A percentile compares a stretch with the other conserved stretches of the same genome.
Conservation (phyloP, 78 protist species). For the Cyanophora paradoxa region DNA sequence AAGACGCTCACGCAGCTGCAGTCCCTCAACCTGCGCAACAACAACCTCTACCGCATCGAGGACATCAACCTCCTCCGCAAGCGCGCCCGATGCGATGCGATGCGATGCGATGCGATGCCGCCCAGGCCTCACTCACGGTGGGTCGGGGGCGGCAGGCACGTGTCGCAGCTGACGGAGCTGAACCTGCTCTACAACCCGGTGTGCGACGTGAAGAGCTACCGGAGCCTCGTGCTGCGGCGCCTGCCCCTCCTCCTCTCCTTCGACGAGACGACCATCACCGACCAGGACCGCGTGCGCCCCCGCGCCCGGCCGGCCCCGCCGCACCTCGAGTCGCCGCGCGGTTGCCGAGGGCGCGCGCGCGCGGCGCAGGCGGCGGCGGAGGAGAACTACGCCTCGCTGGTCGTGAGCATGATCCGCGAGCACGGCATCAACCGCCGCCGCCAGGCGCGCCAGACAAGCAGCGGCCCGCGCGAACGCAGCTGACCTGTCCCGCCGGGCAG, state of each 20-base stretch:
- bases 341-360: not conserved
- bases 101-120: too few relatives aligned
- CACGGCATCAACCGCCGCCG: not conserved
- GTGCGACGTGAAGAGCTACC: conserved; percentile 33
- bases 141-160: not conserved
- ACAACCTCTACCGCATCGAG: conserved; percentile 35
- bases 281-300: not conserved
- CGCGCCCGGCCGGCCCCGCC: not conserved
- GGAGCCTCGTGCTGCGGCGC: conserved; percentile 13
- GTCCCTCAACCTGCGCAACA: conserved; percentile 14
- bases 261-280: conserved; percentile 10
- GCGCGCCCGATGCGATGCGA: too few relatives aligned
- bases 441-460: too few relatives aligned
- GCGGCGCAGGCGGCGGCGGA: not conserved
- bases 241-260: not conserved
- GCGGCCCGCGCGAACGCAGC: too few relatives aligned
- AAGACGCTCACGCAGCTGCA: not conserved
- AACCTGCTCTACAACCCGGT: conserved; percentile 34
- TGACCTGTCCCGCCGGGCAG: too few relatives aligned
- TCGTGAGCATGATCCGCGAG: not conserved
- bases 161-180: conserved; percentile 3
- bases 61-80: conserved; percentile 3
- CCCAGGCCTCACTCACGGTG: not conserved
- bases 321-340: not conserved
- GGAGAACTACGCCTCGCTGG: not conserved